Conservation (phyloP, 768 basidiomycete genomes). For the Tubosaeta sp. region DNA sequence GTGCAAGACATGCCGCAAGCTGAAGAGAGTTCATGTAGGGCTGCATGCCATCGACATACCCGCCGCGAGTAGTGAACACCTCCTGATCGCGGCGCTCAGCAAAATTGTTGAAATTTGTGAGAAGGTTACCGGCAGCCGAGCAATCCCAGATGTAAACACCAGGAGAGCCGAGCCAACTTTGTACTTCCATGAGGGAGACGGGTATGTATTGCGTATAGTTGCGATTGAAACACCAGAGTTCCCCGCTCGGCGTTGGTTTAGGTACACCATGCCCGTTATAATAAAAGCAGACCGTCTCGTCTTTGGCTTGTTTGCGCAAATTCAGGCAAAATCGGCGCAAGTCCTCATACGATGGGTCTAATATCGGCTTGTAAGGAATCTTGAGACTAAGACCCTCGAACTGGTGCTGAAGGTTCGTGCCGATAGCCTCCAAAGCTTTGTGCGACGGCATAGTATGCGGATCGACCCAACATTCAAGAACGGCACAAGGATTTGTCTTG, state of each 20-base stretch:
- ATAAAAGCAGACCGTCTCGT: conserved; percentile 92
- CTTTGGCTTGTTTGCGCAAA: conserved; percentile 83
- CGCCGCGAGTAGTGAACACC: conserved; percentile 50
- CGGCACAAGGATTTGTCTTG: conserved; percentile 95
- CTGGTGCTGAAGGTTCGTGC: conserved; percentile 88
- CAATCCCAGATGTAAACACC: conserved; percentile 99
- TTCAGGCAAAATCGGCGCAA: conserved; percentile 81
- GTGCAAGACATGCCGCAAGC: conserved; percentile 88
- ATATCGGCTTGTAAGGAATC: conserved; percentile 89
- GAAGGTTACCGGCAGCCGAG: conserved; percentile 91
- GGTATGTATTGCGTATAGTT: conserved; percentile 99
- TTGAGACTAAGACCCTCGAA: conserved; percentile 95
- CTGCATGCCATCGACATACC: conserved; percentile 54
- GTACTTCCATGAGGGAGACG: conserved; percentile 89
- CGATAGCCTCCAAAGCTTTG: conserved; percentile 92
- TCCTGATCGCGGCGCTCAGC: conserved; percentile 75
- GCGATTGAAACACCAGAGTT: conserved; percentile 98
- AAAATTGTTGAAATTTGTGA: conserved; percentile 82
- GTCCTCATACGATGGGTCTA: conserved; percentile 95
- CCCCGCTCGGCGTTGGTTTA: conserved; percentile 90
- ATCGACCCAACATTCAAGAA: conserved; percentile 96
- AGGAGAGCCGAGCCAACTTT: conserved; percentile 90
- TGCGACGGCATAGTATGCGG: conserved; percentile 87
- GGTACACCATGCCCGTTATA: conserved; percentile 99
- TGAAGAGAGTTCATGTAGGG: conserved; percentile 88